phyloP scores from a whole-genome alignment of 176 grass and related monocot genomes.

The Musa acuminata region DNA sequence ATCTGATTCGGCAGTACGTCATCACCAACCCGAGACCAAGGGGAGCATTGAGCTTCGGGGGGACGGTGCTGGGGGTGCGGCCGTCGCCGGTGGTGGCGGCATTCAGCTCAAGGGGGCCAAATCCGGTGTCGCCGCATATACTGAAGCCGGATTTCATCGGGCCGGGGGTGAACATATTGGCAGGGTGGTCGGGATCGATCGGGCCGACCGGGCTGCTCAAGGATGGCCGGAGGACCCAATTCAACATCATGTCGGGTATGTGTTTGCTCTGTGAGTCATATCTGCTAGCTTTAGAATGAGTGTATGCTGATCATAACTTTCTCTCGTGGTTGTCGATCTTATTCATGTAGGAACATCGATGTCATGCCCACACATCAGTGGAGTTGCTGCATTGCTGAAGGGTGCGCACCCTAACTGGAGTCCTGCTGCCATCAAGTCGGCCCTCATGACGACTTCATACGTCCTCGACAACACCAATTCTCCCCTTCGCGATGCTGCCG shows the following conservation, averaged over 20 bases:
- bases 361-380: constrained; percentile 98
- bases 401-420: constrained; percentile 78
- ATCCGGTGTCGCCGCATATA: constrained; percentile 68
- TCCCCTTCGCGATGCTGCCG: constrained; percentile 57
- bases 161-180: constrained; percentile 89
- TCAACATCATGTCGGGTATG: constrained; percentile 96
- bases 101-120: constrained; percentile 95
- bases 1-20: constrained; percentile 65
- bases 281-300: too few relatives aligned
- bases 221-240: constrained; percentile 66
- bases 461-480: constrained; percentile 65
- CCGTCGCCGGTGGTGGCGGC: constrained; percentile 83
- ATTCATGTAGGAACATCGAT: constrained; percentile 71
- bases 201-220: constrained; percentile 79
- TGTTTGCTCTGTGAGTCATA: neutral
- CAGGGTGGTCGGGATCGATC: constrained; percentile 60
- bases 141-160: constrained; percentile 95
- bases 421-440: constrained; percentile 84
- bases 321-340: too few relatives aligned
- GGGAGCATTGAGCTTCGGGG: constrained; percentile 72
- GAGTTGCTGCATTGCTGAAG: constrained; percentile 76
- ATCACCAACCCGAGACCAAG: constrained; percentile 27
- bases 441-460: constrained; percentile 85
- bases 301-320: too few relatives aligned
- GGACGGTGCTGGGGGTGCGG: constrained; percentile 69